phyloP scores from a whole-genome alignment of 805 yeast genomes.

The Saccharomycopsis sp. region DNA sequence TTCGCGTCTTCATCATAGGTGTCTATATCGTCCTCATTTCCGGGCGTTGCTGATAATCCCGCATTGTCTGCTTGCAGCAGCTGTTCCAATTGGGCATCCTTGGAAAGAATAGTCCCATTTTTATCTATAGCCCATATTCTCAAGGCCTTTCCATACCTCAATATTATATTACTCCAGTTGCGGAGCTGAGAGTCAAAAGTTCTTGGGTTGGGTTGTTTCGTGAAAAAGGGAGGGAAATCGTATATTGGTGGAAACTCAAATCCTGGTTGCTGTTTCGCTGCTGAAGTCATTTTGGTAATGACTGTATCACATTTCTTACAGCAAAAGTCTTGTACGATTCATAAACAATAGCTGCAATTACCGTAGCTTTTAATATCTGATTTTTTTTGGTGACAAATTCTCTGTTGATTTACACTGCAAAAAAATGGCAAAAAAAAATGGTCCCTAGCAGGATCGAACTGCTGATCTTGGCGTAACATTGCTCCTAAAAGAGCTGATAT shows the following conservation, averaged over 20 bases:
- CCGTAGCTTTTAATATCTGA: too few species aligned
- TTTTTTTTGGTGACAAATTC: too few species aligned
- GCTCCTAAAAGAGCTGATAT: conserved; percentile 20
- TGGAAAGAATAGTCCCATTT: conserved; percentile 29
- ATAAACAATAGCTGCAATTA: too few species aligned
- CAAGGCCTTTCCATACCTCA: conserved; percentile 51
- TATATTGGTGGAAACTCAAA: conserved; percentile 46
- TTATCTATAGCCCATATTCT: conserved; percentile 47
- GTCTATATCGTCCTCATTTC: too few species aligned
- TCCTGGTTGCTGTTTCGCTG: background rate
- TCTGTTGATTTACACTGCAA: too few species aligned
- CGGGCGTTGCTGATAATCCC: background rate
- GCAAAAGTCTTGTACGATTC: too few species aligned
- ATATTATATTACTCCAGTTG: conserved; percentile 68
- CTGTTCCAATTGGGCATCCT: conserved; percentile 3
- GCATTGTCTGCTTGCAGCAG: background rate
- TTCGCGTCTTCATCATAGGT: conserved; percentile 27
- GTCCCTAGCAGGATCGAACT: conserved; percentile 87
- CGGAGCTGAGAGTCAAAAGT: conserved; percentile 69
- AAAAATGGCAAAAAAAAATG: conserved; percentile 28
- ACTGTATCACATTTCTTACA: too few species aligned
- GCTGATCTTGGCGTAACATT: conserved; percentile 51
- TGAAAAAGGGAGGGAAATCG: conserved; percentile 86
- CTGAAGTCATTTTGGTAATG: background rate
- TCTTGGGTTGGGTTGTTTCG: conserved; percentile 78